These are phyloP conservation scores for Pichia sp. DNA, from an alignment of 1,139 yeast species.

Conservation along the genomic window DNA sequence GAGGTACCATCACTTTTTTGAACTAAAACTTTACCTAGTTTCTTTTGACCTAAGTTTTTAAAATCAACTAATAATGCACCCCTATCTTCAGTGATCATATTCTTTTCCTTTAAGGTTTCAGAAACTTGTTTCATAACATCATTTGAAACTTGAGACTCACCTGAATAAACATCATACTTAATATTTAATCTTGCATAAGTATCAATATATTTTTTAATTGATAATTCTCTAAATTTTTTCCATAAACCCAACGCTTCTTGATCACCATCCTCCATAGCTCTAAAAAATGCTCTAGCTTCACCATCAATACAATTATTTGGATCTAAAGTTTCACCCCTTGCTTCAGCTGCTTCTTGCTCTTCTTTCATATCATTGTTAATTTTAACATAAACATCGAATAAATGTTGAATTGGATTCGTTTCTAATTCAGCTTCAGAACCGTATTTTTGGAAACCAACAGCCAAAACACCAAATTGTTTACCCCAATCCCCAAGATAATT, in stretches of 20 bases:
- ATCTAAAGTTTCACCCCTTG: constrained; percentile 48
- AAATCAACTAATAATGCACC: constrained; percentile 91
- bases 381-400: constrained; percentile 89
- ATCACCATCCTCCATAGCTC: constrained; percentile 91
- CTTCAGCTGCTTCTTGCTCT: constrained; percentile 38
- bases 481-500: constrained; percentile 99
- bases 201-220: constrained; percentile 76
- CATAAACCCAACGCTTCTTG: constrained; percentile 70
- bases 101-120: constrained; percentile 56
- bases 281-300: constrained; percentile 83
- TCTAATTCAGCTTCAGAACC: constrained; percentile 72
- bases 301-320: constrained; percentile 58
- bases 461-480: constrained; percentile 93
- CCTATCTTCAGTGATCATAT: constrained; percentile 75
- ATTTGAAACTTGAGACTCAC: constrained; percentile 89
- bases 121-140: constrained; percentile 66
- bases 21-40: constrained; percentile 88
- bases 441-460: constrained; percentile 82
- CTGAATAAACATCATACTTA: constrained; percentile 79
- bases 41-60: constrained; percentile 72
- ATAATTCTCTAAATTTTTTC: constrained; percentile 83
- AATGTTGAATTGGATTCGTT: constrained; percentile 84
- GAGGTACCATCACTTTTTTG: constrained; percentile 97
- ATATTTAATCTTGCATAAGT: constrained; percentile 93
- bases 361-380: constrained; percentile 72